phyloP scores from a whole-genome alignment of 2,329 filamentous ascomycete species.

The Mycosphaerella arachidis region DNA sequence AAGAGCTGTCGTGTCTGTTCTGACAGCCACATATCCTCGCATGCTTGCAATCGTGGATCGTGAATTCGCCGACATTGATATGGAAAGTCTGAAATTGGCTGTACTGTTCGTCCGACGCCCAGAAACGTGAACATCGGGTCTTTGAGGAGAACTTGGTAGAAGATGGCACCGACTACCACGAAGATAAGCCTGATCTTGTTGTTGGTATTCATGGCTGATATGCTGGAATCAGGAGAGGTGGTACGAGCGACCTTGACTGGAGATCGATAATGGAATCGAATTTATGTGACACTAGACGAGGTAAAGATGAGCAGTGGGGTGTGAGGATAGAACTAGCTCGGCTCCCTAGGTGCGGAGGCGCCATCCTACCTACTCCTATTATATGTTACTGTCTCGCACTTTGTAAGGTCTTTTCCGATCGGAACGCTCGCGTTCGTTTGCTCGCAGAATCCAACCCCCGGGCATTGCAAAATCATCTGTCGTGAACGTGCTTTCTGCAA shows the following conservation, averaged over 20 bases:
- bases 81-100: slow-evolving; percentile 21
- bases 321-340: too few species aligned
- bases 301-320: neutral
- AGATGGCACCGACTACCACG: neutral
- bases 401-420: too few species aligned
- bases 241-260: neutral
- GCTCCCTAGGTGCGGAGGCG: too few species aligned
- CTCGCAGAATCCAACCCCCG: too few species aligned
- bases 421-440: too few species aligned
- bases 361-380: too few species aligned
- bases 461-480: too few species aligned
- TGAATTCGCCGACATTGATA: slow-evolving; percentile 21
- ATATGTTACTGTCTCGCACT: too few species aligned
- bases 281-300: neutral
- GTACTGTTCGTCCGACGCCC: slow-evolving; percentile 17
- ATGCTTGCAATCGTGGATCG: slow-evolving; percentile 19
- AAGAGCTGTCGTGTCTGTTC: slow-evolving; percentile 22
- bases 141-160: slow-evolving; percentile 12
- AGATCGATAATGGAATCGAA: neutral
- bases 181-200: neutral
- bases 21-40: slow-evolving; percentile 25
- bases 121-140: slow-evolving; percentile 8
- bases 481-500: too few species aligned
- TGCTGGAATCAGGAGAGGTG: neutral
- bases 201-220: neutral